Percentiles rank a stretch among this genome's conserved stretches.
phyloP scores from a whole-genome alignment of 1,284 basidiomycete species.

The Trichosporon ovoides region DNA sequence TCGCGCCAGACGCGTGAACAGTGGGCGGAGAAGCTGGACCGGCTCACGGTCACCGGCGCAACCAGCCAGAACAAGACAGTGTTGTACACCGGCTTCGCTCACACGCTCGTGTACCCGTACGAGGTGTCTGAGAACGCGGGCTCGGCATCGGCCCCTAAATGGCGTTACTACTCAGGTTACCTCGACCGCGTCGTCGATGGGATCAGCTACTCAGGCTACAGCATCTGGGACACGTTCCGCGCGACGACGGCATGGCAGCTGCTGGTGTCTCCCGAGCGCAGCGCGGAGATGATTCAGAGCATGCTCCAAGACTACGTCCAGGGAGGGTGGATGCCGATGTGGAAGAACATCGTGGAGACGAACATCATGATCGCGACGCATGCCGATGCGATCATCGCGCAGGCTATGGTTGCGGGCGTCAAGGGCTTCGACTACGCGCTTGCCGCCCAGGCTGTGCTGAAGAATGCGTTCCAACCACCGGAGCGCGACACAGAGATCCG shows the following conservation, averaged over 20 bases:
- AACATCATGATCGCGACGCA: conserved; percentile 64
- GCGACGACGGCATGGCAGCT: conserved; percentile 74
- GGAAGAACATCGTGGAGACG: conserved; percentile 72
- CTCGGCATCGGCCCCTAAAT: conserved; percentile 24
- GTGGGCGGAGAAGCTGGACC: conserved; percentile 70
- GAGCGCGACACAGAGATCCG: conserved; percentile 59
- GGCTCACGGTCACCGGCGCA: conserved; percentile 58
- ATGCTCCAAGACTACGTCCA: conserved; percentile 71
- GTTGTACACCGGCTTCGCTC: conserved; percentile 31
- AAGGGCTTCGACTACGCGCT: conserved; percentile 60
- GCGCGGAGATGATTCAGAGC: conserved; percentile 68
- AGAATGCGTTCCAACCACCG: conserved; percentile 62
- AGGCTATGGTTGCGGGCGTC: conserved; percentile 59
- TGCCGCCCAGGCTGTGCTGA: conserved; percentile 70
- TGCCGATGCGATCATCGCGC: conserved; percentile 72
- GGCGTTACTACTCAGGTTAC: conserved; percentile 62
- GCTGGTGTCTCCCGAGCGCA: conserved; percentile 66
- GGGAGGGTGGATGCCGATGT: conserved; percentile 83
- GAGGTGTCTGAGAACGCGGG: conserved; percentile 61
- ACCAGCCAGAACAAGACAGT: conserved; percentile 31
- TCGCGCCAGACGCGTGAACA: conserved; percentile 56
- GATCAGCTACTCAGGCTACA: conserved; percentile 71
- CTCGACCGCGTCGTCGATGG: conserved; percentile 56
- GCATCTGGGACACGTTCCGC: conserved; percentile 78
- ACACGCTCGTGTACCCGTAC: conserved; percentile 62